Conservation (phyloP, 1,284 basidiomycete genomes). For the Leccinum fuscescens region DNA sequence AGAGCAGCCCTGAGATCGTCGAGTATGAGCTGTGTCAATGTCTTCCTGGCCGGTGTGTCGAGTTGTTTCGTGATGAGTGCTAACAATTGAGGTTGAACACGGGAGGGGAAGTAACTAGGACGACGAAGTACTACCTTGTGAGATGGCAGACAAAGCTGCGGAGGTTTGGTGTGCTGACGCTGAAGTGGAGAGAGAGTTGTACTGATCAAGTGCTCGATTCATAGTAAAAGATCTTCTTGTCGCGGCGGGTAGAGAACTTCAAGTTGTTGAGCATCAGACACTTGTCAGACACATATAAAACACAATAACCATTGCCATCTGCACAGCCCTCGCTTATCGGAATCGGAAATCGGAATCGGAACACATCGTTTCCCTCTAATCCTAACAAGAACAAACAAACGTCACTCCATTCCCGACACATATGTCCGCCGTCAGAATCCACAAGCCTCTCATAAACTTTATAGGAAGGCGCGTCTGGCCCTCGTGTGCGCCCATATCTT, state of each 20-base stretch:
- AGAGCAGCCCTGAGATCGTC: slow-evolving; percentile 52
- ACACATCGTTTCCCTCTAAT: slow-evolving; percentile 13
- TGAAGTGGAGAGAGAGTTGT: slow-evolving; percentile 17
- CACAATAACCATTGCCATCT: neutral
- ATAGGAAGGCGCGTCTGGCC: slow-evolving; percentile 69
- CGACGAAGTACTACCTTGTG: slow-evolving; percentile 19
- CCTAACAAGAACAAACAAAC: slow-evolving; percentile 26
- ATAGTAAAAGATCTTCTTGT: slow-evolving; percentile 11
- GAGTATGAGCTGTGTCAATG: slow-evolving; percentile 56
- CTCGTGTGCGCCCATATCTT: slow-evolving; percentile 41
- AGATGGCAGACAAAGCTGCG: slow-evolving; percentile 13
- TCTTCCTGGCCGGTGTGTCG: slow-evolving; percentile 42
- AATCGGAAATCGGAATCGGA: slow-evolving; percentile 4
- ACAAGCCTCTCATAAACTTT: slow-evolving; percentile 76
- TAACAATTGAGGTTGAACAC: slow-evolving; percentile 6
- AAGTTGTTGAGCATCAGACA: neutral
- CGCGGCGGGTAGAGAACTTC: no score
- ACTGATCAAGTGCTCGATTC: slow-evolving; percentile 18
- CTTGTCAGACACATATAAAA: neutral
- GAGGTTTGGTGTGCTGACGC: slow-evolving; percentile 9
- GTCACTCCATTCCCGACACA: neutral
- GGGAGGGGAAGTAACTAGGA: slow-evolving; percentile 5
- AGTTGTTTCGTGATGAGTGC: slow-evolving; percentile 18
- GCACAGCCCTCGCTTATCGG: slow-evolving; percentile 20
- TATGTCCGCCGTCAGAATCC: slow-evolving; percentile 41